These are phyloP conservation scores for Corchorus olitorius DNA, from an alignment of 345 rosid species.

Conservation along the genomic window DNA sequence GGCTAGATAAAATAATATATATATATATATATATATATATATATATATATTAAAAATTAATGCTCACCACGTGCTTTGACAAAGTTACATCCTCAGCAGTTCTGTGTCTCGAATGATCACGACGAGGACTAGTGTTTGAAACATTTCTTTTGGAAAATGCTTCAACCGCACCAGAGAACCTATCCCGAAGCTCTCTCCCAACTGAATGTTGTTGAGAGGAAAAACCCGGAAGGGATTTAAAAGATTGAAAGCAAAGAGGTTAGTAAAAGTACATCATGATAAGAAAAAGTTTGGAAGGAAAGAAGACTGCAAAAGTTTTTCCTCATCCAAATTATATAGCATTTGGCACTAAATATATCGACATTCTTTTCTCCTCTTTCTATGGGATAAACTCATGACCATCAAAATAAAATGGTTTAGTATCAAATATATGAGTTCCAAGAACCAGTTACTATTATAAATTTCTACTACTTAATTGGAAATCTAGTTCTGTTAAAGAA, in stretches of 20 bases:
- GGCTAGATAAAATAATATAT: not conserved
- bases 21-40: not conserved
- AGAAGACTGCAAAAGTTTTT: not conserved
- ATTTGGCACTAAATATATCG: not conserved
- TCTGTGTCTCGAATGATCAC: conserved; percentile 55
- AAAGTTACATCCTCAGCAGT: conserved; percentile 58
- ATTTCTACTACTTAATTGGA: not conserved
- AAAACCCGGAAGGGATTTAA: not conserved
- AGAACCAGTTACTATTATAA: not conserved
- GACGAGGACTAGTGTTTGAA: conserved; percentile 40
- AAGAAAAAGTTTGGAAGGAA: not conserved
- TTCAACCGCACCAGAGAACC: conserved; percentile 69
- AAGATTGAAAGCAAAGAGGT: conserved; percentile 4
- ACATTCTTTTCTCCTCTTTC: not conserved
- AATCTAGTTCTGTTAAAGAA: not conserved
- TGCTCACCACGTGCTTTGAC: conserved; percentile 55
- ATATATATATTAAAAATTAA: conserved; percentile 10
- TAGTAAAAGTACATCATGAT: conserved; percentile 3
- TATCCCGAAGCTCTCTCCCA: conserved; percentile 66
- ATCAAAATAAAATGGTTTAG: not conserved
- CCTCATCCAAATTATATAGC: not conserved
- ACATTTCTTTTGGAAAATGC: conserved; percentile 68
- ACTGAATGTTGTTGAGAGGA: conserved; percentile 25
- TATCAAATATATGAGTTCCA: conserved; percentile 10
- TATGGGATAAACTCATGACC: not conserved